A percentile compares a stretch with the other conserved stretches of the same genome.
These are phyloP conservation scores for Calamus simplicifolius DNA, from an alignment of 176 grass and related monocot genomes.

Conservation along the genomic window DNA sequence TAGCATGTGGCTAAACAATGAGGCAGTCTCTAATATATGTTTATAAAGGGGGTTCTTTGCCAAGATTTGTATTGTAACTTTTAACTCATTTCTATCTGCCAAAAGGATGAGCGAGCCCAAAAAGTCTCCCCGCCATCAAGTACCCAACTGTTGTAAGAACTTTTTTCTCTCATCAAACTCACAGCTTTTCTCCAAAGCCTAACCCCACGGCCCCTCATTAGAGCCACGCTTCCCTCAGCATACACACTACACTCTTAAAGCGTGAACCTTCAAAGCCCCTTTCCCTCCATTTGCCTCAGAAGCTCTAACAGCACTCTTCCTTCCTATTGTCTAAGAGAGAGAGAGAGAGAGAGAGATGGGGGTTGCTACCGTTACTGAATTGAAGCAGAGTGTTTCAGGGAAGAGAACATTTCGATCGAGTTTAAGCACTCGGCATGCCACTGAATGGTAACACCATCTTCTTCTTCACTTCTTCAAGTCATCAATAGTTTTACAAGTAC, in stretches of 20 bases:
- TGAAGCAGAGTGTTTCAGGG: constrained; percentile 90
- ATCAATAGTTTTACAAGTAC: not conserved
- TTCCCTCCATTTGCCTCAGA: not conserved
- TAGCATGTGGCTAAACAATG: too few species aligned
- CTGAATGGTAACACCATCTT: constrained; percentile 55
- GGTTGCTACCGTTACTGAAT: constrained; percentile 74
- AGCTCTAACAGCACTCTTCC: not conserved
- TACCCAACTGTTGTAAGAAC: too few species aligned
- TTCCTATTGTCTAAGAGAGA: constrained; percentile 8
- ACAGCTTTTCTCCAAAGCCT: too few species aligned
- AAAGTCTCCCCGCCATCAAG: too few species aligned
- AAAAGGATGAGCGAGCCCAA: too few species aligned
- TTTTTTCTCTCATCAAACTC: too few species aligned
- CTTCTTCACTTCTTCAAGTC: not conserved
- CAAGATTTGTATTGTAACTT: too few species aligned
- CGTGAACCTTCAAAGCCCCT: constrained; percentile 1
- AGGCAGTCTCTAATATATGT: too few species aligned
- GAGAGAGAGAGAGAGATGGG: constrained; percentile 49
- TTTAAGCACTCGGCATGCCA: constrained; percentile 57
- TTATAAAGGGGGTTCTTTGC: too few species aligned
- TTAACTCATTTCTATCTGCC: too few species aligned
- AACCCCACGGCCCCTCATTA: too few species aligned
- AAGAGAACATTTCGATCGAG: constrained; percentile 74
- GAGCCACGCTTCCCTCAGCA: too few species aligned
- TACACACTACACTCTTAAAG: constrained; percentile 11